Base-by-base conservation (phyloP, 2,329 filamentous ascomycete genomes). In the Fusarium paranaense region DNA sequence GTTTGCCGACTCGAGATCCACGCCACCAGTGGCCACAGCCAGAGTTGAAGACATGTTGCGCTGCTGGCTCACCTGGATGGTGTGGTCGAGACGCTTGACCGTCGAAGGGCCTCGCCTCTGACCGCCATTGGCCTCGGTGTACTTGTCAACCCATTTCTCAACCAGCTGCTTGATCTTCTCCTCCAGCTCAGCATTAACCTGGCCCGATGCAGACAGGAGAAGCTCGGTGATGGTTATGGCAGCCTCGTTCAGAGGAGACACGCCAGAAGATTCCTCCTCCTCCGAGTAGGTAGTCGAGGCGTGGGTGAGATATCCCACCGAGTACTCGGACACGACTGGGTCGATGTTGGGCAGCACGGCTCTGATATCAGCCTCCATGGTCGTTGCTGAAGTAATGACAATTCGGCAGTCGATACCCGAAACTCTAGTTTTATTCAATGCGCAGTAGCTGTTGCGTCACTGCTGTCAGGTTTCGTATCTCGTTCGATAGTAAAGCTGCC, bases 11-110 rank as follows among this genome's bases (percentile, higher is more conserved):
- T 99, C 97, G 30, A 99, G 89, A 81, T 99, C 97, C 42, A 99
- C 95, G 69, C 89, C 92, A 64, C 91, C 94, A 62, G 93, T 93
- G 9, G 95, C 91, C 60, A 99, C 91, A 25, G 95, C 96, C 76
- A 99, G 85, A 4, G 97, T 99, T 7, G 97, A 97, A 35, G 97
- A 99, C 86, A 99, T 96, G 84, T 98, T 98, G 75, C 95, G 90
- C 85, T 98, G 95, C 30, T 95, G 92, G 82, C 95, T 94, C 79
- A 99, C 96, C 84, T 98, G 94, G 83, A 98, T 94, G 70, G 95
- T 94, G 83, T 98, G 95, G 80, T 98, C 97, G 22, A 99, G 90
- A 79, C 95, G 93, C 83, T 89, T 95, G 69, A 96, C 94, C 9
- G 91, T 90, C 22, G 94, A 93, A 11, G 94, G 94, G 77, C 92